phyloP scores from a whole-genome alignment of 2,329 filamentous ascomycete species.

The Hypomyces rosellus region DNA sequence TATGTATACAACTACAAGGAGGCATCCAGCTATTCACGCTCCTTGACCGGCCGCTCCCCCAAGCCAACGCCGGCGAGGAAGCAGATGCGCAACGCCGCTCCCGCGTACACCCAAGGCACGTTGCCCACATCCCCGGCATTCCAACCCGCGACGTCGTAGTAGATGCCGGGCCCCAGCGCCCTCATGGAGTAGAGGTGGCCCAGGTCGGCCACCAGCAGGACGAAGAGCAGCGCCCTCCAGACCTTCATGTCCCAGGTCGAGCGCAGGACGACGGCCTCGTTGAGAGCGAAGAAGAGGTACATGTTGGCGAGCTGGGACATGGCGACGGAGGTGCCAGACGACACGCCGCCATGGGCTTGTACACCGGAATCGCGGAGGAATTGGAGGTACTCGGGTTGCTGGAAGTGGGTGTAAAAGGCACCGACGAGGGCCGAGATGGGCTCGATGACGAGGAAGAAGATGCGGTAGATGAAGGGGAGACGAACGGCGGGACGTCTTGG shows the following conservation, averaged over 20 bases:
- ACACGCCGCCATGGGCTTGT: slow-evolving; percentile 38
- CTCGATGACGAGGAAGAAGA: slow-evolving; percentile 73
- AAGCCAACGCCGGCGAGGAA: slow-evolving; percentile 55
- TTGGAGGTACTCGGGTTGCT: slow-evolving; percentile 51
- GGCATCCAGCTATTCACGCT: slow-evolving; percentile 2
- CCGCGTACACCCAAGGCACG: slow-evolving; percentile 63
- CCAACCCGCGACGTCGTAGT: slow-evolving; percentile 57
- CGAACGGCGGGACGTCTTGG: slow-evolving; percentile 29
- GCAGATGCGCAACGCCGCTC: slow-evolving; percentile 51
- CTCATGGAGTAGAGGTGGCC: slow-evolving; percentile 66
- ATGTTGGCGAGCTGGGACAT: slow-evolving; percentile 72
- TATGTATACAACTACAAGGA: not conserved
- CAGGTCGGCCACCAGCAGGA: slow-evolving; percentile 66
- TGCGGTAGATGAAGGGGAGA: slow-evolving; percentile 56
- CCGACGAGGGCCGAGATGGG: slow-evolving; percentile 47
- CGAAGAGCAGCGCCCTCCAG: slow-evolving; percentile 62
- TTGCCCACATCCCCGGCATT: slow-evolving; percentile 65
- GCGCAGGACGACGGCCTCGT: slow-evolving; percentile 69
- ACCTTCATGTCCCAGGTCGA: slow-evolving; percentile 61
- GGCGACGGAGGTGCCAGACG: slow-evolving; percentile 57
- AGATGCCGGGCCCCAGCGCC: slow-evolving; percentile 53
- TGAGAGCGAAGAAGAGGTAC: slow-evolving; percentile 70
- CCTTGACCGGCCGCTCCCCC: slow-evolving; percentile 19
- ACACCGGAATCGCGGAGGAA: slow-evolving; percentile 47
- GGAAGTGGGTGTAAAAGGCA: slow-evolving; percentile 46